A percentile compares a stretch with the other conserved stretches of the same genome.
These are phyloP conservation scores for Phaeodactylum tricornutum DNA, from an alignment of 108 stramenopile genomes.

Conservation along the genomic window DNA sequence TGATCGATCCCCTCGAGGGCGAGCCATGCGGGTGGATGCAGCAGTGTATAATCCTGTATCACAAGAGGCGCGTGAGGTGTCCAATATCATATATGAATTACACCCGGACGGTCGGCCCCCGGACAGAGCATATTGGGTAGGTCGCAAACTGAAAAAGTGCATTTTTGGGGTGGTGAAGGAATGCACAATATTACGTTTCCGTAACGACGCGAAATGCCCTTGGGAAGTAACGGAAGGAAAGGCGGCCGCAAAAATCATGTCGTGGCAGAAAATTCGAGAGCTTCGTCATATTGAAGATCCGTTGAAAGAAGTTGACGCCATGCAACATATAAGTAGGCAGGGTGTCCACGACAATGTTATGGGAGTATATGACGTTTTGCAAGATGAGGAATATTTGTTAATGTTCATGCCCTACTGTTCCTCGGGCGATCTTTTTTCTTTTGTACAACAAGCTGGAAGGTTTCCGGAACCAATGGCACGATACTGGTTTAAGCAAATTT, in stretches of 20 bases:
- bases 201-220: constrained; percentile 36
- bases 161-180: constrained; percentile 73
- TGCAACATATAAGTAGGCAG: constrained; percentile 59
- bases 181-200: constrained; percentile 50
- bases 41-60: constrained; percentile 53
- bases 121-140: constrained; percentile 62
- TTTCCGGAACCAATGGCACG: constrained; percentile 57
- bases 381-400: constrained; percentile 80
- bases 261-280: constrained; percentile 45
- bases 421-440: constrained; percentile 83
- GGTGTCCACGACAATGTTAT: constrained; percentile 61
- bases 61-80: constrained; percentile 31
- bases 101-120: constrained; percentile 47
- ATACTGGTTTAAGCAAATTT: constrained; percentile 67
- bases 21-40: constrained; percentile 51
- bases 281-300: constrained; percentile 68
- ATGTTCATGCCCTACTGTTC: constrained; percentile 80
- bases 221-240: constrained; percentile 67
- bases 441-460: constrained; percentile 39
- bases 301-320: constrained; percentile 81
- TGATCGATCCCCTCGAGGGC: constrained; percentile 26
- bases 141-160: constrained; percentile 62
- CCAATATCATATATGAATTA: constrained; percentile 60
- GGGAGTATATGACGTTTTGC: constrained; percentile 68
- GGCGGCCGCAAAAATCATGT: constrained; percentile 70